Conservation (phyloP, 306 rosid species). For the Medicago ruthenica region DNA sequence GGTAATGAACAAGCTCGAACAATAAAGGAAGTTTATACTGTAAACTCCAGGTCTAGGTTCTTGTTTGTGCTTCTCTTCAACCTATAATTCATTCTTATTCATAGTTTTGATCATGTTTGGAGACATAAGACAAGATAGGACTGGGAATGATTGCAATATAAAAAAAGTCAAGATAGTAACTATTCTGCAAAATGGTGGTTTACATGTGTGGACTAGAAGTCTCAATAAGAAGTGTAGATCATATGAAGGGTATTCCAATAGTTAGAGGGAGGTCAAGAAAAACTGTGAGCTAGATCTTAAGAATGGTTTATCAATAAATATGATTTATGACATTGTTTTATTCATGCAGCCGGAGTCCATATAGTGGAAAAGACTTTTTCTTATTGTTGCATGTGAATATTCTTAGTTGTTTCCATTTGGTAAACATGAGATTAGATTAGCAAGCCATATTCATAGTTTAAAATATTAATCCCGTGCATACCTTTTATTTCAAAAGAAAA, state of each 20-base stretch:
- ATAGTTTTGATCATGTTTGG: slow-evolving; percentile 5
- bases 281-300: not conserved
- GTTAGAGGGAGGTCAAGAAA: not conserved
- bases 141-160: not conserved
- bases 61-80: slow-evolving; percentile 30
- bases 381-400: not conserved
- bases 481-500: slow-evolving; percentile 16
- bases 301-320: not conserved
- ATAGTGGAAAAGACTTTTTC: not conserved
- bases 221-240: not conserved
- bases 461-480: not conserved
- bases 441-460: slow-evolving; percentile 19
- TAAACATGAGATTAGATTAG: slow-evolving; percentile 35
- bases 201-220: not conserved
- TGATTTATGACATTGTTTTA: not conserved
- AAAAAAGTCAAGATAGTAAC: not conserved
- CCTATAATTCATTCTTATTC: too few relatives aligned
- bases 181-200: not conserved
- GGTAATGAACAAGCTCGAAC: slow-evolving; percentile 31
- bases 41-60: slow-evolving; percentile 10
- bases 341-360: not conserved
- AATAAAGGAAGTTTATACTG: not conserved
- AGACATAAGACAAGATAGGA: not conserved
- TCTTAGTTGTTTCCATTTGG: slow-evolving; percentile 17
- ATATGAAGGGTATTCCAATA: slow-evolving; percentile 11